phyloP scores from a whole-genome alignment of 768 basidiomycete genomes.

The Lactarius hatsudake region DNA sequence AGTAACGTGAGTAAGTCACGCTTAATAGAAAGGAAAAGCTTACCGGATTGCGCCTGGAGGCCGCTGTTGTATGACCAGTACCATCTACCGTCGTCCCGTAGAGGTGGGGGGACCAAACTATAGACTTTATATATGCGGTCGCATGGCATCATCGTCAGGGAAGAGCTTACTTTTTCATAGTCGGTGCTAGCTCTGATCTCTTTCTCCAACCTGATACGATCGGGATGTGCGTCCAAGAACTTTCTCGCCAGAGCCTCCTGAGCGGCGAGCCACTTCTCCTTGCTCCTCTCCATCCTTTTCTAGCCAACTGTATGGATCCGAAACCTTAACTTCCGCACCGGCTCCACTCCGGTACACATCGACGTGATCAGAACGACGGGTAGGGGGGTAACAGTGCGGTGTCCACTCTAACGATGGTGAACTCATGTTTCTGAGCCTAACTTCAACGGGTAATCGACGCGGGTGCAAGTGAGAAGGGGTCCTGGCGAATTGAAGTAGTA shows the following conservation, averaged over 20 bases:
- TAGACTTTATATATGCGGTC: conserved; percentile 4
- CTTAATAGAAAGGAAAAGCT: neutral
- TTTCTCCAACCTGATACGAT: conserved; percentile 55
- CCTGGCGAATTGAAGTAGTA: neutral
- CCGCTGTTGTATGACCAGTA: conserved; percentile 83
- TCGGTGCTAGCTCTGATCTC: conserved; percentile 55
- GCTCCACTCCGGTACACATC: conserved; percentile 66
- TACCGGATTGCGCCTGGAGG: conserved; percentile 61
- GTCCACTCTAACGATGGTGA: conserved; percentile 44
- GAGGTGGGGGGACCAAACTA: conserved; percentile 62
- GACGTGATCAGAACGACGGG: conserved; percentile 63
- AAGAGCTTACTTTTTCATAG: conserved; percentile 34
- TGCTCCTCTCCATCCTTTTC: conserved; percentile 64
- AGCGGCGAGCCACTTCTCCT: conserved; percentile 57
- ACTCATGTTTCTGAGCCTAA: conserved; percentile 27
- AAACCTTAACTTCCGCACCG: conserved; percentile 58
- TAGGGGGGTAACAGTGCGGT: conserved; percentile 57
- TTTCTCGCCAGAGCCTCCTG: conserved; percentile 58
- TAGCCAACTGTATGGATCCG: conserved; percentile 76
- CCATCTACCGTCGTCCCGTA: conserved; percentile 68
- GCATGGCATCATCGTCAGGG: neutral
- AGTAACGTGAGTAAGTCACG: neutral
- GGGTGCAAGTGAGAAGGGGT: neutral
- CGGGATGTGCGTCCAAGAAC: conserved; percentile 62
- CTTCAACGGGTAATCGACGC: neutral